These are phyloP conservation scores for Mrakia frigida DNA, from an alignment of 768 basidiomycete genomes.

Conservation along the genomic window DNA sequence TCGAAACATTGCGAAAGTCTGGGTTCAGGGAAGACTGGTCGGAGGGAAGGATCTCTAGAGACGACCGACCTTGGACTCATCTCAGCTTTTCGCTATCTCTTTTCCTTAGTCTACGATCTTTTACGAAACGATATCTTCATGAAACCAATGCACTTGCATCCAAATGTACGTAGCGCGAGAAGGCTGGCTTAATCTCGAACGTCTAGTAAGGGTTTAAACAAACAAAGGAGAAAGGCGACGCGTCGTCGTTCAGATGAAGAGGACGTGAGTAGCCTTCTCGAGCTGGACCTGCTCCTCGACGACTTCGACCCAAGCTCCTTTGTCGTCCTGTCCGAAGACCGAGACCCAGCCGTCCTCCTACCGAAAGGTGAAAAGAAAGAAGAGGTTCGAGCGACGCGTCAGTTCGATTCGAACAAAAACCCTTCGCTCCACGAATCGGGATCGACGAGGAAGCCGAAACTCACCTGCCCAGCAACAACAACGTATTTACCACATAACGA, in stretches of 20 bases:
- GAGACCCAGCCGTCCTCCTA: constrained; percentile 27
- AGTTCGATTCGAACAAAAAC: not conserved
- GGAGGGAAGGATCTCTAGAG: constrained; percentile 52
- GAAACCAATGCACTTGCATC: no score
- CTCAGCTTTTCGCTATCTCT: not conserved
- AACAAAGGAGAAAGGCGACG: not conserved
- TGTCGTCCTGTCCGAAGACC: constrained; percentile 22
- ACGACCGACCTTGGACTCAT: not conserved
- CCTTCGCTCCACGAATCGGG: not conserved
- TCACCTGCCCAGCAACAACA: constrained; percentile 16
- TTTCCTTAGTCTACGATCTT: no score
- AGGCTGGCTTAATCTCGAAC: no score
- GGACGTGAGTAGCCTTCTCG: constrained; percentile 26
- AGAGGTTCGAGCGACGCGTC: not conserved
- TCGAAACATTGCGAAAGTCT: constrained; percentile 67
- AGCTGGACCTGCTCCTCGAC: constrained; percentile 23
- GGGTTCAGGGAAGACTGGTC: constrained; percentile 71
- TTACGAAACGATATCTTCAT: no score
- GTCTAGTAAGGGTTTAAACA: not conserved
- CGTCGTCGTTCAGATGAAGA: constrained; percentile 15
- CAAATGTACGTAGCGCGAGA: no score
- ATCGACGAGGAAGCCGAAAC: not conserved
- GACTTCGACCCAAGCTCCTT: constrained; percentile 17
- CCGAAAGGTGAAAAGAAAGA: not conserved
- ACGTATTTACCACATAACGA: constrained; percentile 16